These are phyloP conservation scores for Leptographium lundbergii DNA, from an alignment of 2,329 filamentous ascomycete genomes.

Conservation along the genomic window DNA sequence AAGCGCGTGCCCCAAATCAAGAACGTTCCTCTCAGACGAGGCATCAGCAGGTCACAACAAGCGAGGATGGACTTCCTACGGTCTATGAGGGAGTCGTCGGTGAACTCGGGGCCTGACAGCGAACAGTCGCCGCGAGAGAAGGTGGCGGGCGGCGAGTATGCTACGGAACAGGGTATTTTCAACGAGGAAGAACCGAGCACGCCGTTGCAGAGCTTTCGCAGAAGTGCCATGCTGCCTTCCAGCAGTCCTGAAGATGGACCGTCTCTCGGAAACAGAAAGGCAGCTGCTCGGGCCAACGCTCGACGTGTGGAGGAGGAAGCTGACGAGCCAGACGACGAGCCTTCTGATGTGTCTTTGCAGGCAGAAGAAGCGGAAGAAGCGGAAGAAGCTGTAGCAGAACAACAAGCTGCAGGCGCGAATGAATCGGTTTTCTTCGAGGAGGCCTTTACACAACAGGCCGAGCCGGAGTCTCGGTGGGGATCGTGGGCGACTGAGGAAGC, in stretches of 20 bases:
- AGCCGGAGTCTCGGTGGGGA: not conserved
- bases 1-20: not conserved
- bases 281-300: not conserved
- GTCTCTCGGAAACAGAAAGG: not conserved
- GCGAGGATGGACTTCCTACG: not conserved
- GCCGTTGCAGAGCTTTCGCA: not conserved
- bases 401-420: not conserved
- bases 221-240: not conserved
- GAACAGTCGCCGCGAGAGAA: not conserved
- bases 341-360: not conserved
- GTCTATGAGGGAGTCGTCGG: not conserved
- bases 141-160: not conserved
- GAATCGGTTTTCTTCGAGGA: not conserved
- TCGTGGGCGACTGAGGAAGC: slow-evolving; percentile 5
- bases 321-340: not conserved
- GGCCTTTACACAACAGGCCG: not conserved
- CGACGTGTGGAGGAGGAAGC: not conserved
- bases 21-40: not conserved
- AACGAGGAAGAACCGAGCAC: not conserved
- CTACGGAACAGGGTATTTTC: not conserved
- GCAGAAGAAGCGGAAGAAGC: not conserved
- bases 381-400: not conserved
- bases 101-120: not conserved
- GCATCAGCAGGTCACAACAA: not conserved
- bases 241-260: not conserved